Conservation (phyloP, 169 alveolate genomes). For the Plasmodium gallinaceum region DNA sequence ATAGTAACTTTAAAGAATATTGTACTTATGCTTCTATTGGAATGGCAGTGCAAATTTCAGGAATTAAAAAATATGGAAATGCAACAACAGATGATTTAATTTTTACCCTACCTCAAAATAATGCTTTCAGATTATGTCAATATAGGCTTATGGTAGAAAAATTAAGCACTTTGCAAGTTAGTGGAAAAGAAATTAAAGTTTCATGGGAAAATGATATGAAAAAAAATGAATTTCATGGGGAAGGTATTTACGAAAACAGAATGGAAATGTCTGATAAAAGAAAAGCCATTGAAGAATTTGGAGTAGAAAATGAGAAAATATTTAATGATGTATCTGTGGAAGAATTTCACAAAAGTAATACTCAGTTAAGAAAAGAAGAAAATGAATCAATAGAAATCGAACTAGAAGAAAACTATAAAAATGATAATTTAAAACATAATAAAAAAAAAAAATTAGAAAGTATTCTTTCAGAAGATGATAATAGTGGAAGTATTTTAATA, state of each 20-base stretch:
- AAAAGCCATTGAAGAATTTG: conserved; percentile 73
- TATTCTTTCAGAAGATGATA: conserved; percentile 16
- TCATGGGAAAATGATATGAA: conserved; percentile 84
- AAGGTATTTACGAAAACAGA: conserved; percentile 52
- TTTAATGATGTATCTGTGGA: conserved; percentile 53
- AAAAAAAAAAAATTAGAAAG: conserved; percentile 39
- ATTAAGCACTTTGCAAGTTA: conserved; percentile 79
- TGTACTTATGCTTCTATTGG: conserved; percentile 82
- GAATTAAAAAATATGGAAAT: conserved; percentile 80
- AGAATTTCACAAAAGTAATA: conserved; percentile 72
- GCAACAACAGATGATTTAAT: conserved; percentile 85
- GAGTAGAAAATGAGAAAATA: conserved; percentile 23
- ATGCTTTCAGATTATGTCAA: conserved; percentile 85
- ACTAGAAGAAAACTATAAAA: conserved; percentile 61
- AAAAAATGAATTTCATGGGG: conserved; percentile 70
- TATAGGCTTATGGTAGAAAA: conserved; percentile 83
- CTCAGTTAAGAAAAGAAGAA: conserved; percentile 52
- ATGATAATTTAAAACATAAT: conserved; percentile 9
- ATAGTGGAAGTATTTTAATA: conserved; percentile 45
- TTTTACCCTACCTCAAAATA: conserved; percentile 83
- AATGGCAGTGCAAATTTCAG: conserved; percentile 81
- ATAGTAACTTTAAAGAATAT: conserved; percentile 54
- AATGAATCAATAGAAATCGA: conserved; percentile 24
- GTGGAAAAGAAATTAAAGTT: conserved; percentile 82
- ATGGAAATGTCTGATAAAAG: conserved; percentile 75